Percentiles rank a stretch among this genome's conserved stretches.
phyloP scores from a whole-genome alignment of 495 filamentous ascomycete genomes.

The Tuber indicum region DNA sequence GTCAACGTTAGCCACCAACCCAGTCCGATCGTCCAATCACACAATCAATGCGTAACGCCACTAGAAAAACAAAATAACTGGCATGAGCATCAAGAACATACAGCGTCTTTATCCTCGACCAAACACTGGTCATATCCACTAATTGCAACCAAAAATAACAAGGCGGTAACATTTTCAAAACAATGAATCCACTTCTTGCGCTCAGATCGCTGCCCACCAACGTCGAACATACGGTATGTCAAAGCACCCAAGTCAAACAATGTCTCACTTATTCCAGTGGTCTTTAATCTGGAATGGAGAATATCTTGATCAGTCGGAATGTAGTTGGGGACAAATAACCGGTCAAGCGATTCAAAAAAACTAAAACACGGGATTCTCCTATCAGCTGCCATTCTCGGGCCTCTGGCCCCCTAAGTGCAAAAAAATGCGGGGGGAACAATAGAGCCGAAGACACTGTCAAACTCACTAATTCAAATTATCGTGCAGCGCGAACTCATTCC shows the following conservation, averaged over 20 bases:
- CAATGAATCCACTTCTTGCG: slow-evolving; percentile 99
- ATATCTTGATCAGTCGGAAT: slow-evolving; percentile 96
- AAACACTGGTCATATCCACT: slow-evolving; percentile 96
- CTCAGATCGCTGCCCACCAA: slow-evolving; percentile 93
- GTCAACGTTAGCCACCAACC: slow-evolving; percentile 12
- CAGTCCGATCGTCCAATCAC: neutral
- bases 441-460: slow-evolving; percentile 9
- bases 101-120: slow-evolving; percentile 94
- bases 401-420: neutral
- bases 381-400: slow-evolving; percentile 30
- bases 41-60: neutral
- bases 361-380: slow-evolving; percentile 46
- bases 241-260: slow-evolving; percentile 89
- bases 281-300: slow-evolving; percentile 81
- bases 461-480: slow-evolving; percentile 92
- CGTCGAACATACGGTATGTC: slow-evolving; percentile 98
- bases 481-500: slow-evolving; percentile 93
- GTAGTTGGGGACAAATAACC: slow-evolving; percentile 79
- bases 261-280: slow-evolving; percentile 95
- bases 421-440: neutral
- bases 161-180: slow-evolving; percentile 91
- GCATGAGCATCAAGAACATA: slow-evolving; percentile 49
- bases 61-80: slow-evolving; percentile 10
- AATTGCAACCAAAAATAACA: slow-evolving; percentile 91
- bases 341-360: slow-evolving; percentile 85